Evolutionary conservation across 2,329 filamentous ascomycete species (phyloP), one percentile per base, ranked within the genome.

Genomic region (Fusarium circinatum): DNA sequence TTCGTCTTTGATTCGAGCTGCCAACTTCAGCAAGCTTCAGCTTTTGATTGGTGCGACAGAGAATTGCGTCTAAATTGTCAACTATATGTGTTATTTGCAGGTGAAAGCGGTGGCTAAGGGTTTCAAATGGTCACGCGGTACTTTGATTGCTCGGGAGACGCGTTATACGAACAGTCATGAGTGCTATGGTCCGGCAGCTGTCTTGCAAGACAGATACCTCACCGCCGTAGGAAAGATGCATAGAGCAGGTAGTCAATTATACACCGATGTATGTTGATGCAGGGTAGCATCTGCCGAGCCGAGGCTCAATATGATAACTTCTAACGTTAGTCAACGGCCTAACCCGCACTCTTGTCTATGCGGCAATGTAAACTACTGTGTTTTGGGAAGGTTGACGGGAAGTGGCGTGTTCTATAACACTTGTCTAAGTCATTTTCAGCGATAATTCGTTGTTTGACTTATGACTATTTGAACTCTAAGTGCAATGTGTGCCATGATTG

Each of bases 1-100:
- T 17, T 34, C 10, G 5, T n/a, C 30, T n/a, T 49, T 51, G 15
- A 51, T 51, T 51, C 22, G 47, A 22, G 28, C 6, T 17, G 47
- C 34, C 22, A 1, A 7, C 30, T 32, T 51, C 15, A 17, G 6
- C 13, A 24, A 22, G 6, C 14, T 9, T n/a, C 4, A 24, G 30
- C 30, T 24, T 18, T 24, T 18, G 22, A 51, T 32, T 34, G 22
- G 30, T 6, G 28, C 30, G 28, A 6, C 14, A 34, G 7, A 24
- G 1, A 18, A 8, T 18, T 0, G 11, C 1, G 41, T 17, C n/a
- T 17, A 8, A 17, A 44, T 7, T 17, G n/a, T 17, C 0, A 42
- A 9, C 41, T 20, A 42, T n/a, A 4, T 20, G 9, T 0, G 4
- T 17, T n/a, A 11, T n/a, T n/a, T 12, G 41, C 15, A 3, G 41